Evolutionary conservation across 1,284 basidiomycete species (phyloP), one percentile per base, ranked within the genome.

Genomic region (Papiliotrema laurentii): DNA sequence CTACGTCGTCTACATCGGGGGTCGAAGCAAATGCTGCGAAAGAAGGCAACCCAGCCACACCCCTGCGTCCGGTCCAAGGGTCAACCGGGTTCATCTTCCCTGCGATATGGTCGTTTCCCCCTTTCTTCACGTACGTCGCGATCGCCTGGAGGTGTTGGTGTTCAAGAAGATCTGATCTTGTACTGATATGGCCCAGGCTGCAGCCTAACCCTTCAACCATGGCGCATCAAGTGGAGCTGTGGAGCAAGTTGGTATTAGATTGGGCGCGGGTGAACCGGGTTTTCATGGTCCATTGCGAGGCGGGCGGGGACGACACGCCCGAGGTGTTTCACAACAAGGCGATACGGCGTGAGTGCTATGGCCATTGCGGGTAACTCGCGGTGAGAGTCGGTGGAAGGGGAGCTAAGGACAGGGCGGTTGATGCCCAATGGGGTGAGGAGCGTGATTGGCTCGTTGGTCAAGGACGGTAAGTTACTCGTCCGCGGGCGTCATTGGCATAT

Each of bases 121-220:
- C 78, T 0, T 79, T 80, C 69, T 80, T 77, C 66, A 79, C 79
- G 58, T 73, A 25, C 18, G 71, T 62, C 14, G n/a, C n/a, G n/a
- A n/a, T n/a, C n/a, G n/a, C 27, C 25, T 41, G 39, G 21, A 24
- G 10, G 39, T 13, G 7, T 9, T 13, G 4, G n/a, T 25, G 13
- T 27, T 22, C 10, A 45, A 6, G 30, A 7, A n/a, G 33, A 34
- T 7, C 4, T 38, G 35, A 16, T 43, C n/a, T 24, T 10, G 31
- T 2, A 16, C 2, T n/a, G n/a, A n/a, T n/a, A n/a, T n/a, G n/a
- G n/a, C n/a, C n/a, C 53, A 76, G 74, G 1, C 59, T 75, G 4
- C 79, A 80, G 54, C 77, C 77, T 1, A 79, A 79, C 55, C 72
- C 74, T 0, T 50, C 69, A 6, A 79, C 78, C 4, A 69, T 70